A percentile compares a stretch with the other conserved stretches of the same genome.
These are phyloP conservation scores for Magnolia sinica DNA, from an alignment of 164 flowering plant genomes.

Conservation along the genomic window DNA sequence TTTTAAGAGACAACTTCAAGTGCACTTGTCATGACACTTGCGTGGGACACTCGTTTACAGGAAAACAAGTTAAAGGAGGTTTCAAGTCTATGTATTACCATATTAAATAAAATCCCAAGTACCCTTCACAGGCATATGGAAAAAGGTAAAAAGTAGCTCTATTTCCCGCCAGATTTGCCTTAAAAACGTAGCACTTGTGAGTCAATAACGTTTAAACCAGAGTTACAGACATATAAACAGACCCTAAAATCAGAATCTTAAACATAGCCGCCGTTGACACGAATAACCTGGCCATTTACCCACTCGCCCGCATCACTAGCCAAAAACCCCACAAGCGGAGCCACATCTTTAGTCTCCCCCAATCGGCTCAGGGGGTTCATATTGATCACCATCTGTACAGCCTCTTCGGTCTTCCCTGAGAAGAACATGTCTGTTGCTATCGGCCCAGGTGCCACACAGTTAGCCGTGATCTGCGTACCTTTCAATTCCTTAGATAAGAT, in stretches of 20 bases:
- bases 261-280: slow-evolving; percentile 57
- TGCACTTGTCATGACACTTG: no score
- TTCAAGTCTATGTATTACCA: no score
- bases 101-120: no score
- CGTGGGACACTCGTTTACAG: no score
- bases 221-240: no score
- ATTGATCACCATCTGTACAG: slow-evolving; percentile 24
- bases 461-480: slow-evolving; percentile 46
- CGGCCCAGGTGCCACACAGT: slow-evolving; percentile 64
- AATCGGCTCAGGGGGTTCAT: slow-evolving; percentile 38
- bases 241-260: slow-evolving; percentile 6
- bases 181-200: no score
- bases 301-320: slow-evolving; percentile 52
- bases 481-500: not conserved
- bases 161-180: no score
- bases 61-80: no score
- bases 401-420: slow-evolving; percentile 45
- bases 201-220: no score
- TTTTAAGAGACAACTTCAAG: no score
- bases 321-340: slow-evolving; percentile 52
- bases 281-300: slow-evolving; percentile 60
- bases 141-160: no score
- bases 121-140: no score
- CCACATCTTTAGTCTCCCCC: slow-evolving; percentile 46
- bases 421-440: slow-evolving; percentile 57